These are phyloP conservation scores for Beauveria sp. DNA, from an alignment of 2,329 filamentous ascomycete species.

Conservation along the genomic window DNA sequence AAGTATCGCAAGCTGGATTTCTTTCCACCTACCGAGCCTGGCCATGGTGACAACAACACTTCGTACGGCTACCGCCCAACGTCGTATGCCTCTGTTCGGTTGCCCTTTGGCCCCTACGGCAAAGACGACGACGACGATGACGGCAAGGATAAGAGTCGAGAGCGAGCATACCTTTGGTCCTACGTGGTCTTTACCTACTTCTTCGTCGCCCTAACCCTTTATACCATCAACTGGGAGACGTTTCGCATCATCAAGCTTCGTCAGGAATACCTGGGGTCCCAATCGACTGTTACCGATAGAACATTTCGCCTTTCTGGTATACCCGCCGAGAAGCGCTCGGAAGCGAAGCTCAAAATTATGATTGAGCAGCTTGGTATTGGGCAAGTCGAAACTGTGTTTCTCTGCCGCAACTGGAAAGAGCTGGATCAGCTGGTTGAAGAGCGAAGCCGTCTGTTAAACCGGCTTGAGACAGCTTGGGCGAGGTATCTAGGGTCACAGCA, in stretches of 20 bases:
- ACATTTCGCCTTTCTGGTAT: slow-evolving; percentile 90
- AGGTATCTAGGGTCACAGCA: slow-evolving; percentile 41
- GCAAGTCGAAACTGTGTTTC: slow-evolving; percentile 75
- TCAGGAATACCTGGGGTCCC: slow-evolving; percentile 85
- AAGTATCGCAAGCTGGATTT: slow-evolving; percentile 37
- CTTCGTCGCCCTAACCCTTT: slow-evolving; percentile 75
- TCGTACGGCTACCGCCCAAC: slow-evolving; percentile 3
- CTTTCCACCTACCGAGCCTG: neutral
- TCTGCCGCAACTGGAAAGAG: slow-evolving; percentile 81
- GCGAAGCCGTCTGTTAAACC: slow-evolving; percentile 57
- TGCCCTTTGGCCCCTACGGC: slow-evolving; percentile 9
- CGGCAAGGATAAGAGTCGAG: slow-evolving; percentile 25
- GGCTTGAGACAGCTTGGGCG: slow-evolving; percentile 78
- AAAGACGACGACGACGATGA: slow-evolving; percentile 3
- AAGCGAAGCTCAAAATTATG: slow-evolving; percentile 75
- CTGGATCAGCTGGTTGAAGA: slow-evolving; percentile 68
- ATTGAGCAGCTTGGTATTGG: slow-evolving; percentile 86
- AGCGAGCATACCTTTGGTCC: slow-evolving; percentile 67
- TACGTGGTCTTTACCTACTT: slow-evolving; percentile 94
- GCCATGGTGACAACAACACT: slow-evolving; percentile 1
- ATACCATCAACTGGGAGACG: slow-evolving; percentile 76
- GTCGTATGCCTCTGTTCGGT: slow-evolving; percentile 12
- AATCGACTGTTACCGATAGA: slow-evolving; percentile 91
- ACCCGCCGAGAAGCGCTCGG: slow-evolving; percentile 67
- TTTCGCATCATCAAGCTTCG: slow-evolving; percentile 75